phyloP scores from a whole-genome alignment of 306 rosid species.

The Fragaria nilgerrensis region DNA sequence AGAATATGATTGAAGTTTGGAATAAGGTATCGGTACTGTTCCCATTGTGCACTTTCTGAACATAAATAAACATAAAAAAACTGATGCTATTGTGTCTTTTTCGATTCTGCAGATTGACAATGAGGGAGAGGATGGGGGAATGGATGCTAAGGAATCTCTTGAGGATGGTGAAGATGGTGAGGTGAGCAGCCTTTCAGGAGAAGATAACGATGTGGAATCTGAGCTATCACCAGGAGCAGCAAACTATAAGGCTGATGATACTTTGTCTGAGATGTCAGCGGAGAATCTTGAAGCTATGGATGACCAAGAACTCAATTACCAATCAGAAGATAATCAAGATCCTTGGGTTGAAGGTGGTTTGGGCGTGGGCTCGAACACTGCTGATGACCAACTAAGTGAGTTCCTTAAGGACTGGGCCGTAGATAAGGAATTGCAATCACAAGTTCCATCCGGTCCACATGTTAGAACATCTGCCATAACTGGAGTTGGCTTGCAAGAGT shows the following conservation, averaged over 20 bases:
- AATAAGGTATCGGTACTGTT: constrained; percentile 64
- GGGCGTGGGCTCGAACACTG: constrained; percentile 17
- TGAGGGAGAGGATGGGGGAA: constrained; percentile 57
- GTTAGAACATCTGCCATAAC: constrained; percentile 68
- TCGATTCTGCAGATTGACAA: constrained; percentile 62
- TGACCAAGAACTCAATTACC: constrained; percentile 41
- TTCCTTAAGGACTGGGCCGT: constrained; percentile 15
- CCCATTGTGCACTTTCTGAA: background rate
- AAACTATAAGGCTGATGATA: constrained; percentile 14
- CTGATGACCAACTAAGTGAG: constrained; percentile 29
- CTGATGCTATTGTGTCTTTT: background rate
- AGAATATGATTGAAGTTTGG: constrained; percentile 94
- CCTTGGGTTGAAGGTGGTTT: constrained; percentile 31
- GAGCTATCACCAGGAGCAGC: constrained; percentile 18
- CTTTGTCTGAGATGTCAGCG: constrained; percentile 25
- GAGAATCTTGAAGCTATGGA: constrained; percentile 30
- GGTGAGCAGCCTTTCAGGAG: constrained; percentile 31
- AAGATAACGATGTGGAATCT: constrained; percentile 25
- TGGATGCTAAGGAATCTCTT: constrained; percentile 35
- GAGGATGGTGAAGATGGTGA: constrained; percentile 38
- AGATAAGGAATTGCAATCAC: constrained; percentile 20
- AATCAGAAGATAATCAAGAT: constrained; percentile 38
- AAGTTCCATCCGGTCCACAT: constrained; percentile 51
- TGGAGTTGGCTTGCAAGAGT: constrained; percentile 83
- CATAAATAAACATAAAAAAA: background rate